phyloP scores from a whole-genome alignment of 1,284 basidiomycete species.

The Cutaneotrichosporon cutaneum region DNA sequence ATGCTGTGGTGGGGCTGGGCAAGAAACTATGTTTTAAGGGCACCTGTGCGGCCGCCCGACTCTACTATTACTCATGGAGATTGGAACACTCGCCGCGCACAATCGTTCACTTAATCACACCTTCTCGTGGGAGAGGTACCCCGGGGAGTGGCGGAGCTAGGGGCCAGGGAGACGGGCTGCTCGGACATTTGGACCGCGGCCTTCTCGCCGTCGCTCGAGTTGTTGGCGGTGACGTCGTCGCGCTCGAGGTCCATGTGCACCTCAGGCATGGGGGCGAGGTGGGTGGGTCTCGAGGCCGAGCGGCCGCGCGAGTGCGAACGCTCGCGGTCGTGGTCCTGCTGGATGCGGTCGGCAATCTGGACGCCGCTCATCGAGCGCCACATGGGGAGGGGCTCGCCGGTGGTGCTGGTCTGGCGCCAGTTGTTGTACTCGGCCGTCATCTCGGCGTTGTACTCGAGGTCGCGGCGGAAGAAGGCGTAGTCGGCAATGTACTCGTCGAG shows the following conservation, averaged over 20 bases:
- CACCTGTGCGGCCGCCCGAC: background rate
- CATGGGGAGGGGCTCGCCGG: constrained; percentile 11
- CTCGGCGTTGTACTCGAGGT: constrained; percentile 44
- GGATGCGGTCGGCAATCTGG: constrained; percentile 3
- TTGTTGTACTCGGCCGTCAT: constrained; percentile 11
- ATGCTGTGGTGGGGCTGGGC: constrained; percentile 2
- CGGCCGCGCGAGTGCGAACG: constrained; percentile 13
- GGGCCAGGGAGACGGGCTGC: background rate
- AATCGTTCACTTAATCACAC: background rate
- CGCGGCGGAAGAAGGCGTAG: constrained; percentile 52
- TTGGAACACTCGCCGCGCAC: background rate
- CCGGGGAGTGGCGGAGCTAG: background rate
- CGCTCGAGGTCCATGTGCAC: background rate
- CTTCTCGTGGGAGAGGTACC: background rate
- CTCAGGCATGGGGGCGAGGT: constrained; percentile 3
- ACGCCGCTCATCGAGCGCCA: constrained; percentile 19
- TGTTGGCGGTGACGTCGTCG: constrained; percentile 6
- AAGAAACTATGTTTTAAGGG: constrained; percentile 1
- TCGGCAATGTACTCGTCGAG: constrained; percentile 54
- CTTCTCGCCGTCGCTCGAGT: constrained; percentile 9
- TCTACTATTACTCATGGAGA: constrained; percentile 3
- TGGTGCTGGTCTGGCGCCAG: constrained; percentile 7
- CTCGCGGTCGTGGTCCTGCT: constrained; percentile 14
- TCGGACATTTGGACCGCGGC: background rate
- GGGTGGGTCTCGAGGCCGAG: background rate